phyloP scores from a whole-genome alignment of 2,329 filamentous ascomycete species.

The Nemania serpens region DNA sequence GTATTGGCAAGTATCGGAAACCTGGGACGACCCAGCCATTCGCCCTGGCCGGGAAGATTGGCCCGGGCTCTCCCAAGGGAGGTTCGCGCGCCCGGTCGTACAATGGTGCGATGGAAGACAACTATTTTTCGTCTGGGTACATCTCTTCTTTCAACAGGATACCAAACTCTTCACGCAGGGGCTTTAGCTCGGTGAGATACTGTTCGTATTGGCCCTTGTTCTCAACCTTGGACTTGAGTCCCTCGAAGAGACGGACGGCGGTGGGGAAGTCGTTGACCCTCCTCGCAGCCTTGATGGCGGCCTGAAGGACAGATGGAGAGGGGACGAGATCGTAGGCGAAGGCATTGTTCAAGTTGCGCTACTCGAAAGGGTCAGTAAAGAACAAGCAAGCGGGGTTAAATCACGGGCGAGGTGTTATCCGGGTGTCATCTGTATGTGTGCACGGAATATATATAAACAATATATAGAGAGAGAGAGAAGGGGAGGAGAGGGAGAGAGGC shows the following conservation, averaged over 20 bases:
- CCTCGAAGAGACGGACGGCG: slow-evolving; percentile 97
- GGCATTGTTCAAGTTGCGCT: slow-evolving; percentile 83
- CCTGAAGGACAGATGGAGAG: slow-evolving; percentile 85
- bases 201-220: slow-evolving; percentile 97
- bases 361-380: slow-evolving; percentile 21
- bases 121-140: slow-evolving; percentile 69
- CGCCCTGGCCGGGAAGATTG: neutral
- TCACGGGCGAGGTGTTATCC: neutral
- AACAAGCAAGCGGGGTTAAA: neutral
- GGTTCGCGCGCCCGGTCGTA: slow-evolving; percentile 1
- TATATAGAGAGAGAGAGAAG: no score
- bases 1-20: neutral
- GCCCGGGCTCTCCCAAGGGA: slow-evolving; percentile 2
- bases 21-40: neutral
- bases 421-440: neutral
- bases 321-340: slow-evolving; percentile 99
- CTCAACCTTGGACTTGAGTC: slow-evolving; percentile 99
- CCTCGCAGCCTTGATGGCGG: slow-evolving; percentile 90
- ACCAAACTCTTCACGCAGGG: slow-evolving; percentile 90
- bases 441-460: neutral
- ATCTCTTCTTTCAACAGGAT: slow-evolving; percentile 90
- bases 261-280: slow-evolving; percentile 99
- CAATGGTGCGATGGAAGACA: neutral
- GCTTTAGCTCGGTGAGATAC: slow-evolving; percentile 92
- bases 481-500: neutral